Evolutionary conservation across 495 filamentous ascomycete species (phyloP).

Genomic region (Pseudevernia furfuracea): DNA sequence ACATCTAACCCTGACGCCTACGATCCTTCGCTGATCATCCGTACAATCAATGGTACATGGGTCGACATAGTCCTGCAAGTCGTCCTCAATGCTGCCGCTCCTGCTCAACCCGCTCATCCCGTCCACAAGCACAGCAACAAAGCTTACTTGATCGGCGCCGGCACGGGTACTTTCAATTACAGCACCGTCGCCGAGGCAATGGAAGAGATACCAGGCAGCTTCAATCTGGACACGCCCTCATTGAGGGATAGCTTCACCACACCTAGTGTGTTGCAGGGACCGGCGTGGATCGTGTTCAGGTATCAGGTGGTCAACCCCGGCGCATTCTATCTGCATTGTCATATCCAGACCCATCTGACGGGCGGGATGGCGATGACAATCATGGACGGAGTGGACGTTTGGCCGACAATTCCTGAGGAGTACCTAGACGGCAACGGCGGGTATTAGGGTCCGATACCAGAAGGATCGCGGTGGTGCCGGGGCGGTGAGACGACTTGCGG

Average conservation of each 20-base stretch:
- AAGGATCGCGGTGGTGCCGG: no score
- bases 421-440: constrained; percentile 1
- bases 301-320: constrained; percentile 55
- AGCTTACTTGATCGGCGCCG: constrained; percentile 47
- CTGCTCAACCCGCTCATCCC: constrained; percentile 38
- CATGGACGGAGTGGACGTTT: constrained; percentile 50
- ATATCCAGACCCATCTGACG: constrained; percentile 49
- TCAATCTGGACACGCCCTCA: constrained; percentile 49
- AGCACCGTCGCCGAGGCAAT: constrained; percentile 46
- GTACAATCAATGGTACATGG: constrained; percentile 22
- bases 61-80: constrained; percentile 23
- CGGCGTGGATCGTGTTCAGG: constrained; percentile 46
- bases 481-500: no score
- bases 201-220: constrained; percentile 37
- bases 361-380: constrained; percentile 51
- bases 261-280: constrained; percentile 16
- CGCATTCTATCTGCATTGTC: constrained; percentile 53
- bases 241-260: constrained; percentile 45
- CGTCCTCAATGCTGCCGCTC: background rate
- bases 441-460: background rate
- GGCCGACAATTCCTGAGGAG: constrained; percentile 33
- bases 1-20: constrained; percentile 1
- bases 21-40: constrained; percentile 14
- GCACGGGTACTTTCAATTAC: constrained; percentile 43
- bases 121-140: constrained; percentile 61